Percentiles rank a stretch among this genome's conserved stretches.
Evolutionary conservation across 768 basidiomycete species (phyloP).

Genomic region (Agaricus bisporus): DNA sequence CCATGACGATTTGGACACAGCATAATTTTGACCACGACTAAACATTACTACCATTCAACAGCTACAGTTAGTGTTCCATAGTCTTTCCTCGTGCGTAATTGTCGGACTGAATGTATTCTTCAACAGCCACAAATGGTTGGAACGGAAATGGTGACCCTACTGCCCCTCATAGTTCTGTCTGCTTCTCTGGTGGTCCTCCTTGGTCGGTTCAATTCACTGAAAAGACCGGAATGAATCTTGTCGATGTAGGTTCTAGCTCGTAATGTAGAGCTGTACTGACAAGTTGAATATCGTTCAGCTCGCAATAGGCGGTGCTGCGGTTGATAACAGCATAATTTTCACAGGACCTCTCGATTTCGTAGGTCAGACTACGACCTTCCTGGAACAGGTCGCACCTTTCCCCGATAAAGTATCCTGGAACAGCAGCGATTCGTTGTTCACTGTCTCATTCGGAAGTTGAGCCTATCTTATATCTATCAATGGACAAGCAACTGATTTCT

Average conservation of each 20-base stretch:
- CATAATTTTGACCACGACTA: not conserved
- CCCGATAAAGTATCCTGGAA: conserved; percentile 16
- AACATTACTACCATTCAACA: not conserved
- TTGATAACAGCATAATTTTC: conserved; percentile 14
- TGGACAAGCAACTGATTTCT: no score
- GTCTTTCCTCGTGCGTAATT: not conserved
- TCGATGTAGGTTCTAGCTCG: conserved; percentile 10
- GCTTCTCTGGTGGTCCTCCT: conserved; percentile 18
- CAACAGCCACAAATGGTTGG: conserved; percentile 17
- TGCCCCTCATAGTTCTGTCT: conserved; percentile 9
- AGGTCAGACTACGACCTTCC: conserved; percentile 16
- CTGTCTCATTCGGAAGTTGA: conserved; percentile 18
- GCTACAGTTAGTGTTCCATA: not conserved
- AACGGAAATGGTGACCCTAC: conserved; percentile 16
- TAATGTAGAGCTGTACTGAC: not conserved
- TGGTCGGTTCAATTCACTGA: conserved; percentile 17
- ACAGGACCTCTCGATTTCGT: conserved; percentile 18
- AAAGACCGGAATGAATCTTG: conserved; percentile 13
- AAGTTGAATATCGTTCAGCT: conserved; percentile 8
- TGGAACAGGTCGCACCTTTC: conserved; percentile 14
- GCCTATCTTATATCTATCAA: not conserved
- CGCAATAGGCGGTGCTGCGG: conserved; percentile 17
- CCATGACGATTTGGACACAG: not conserved
- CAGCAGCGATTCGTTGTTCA: conserved; percentile 15
- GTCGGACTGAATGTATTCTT: not conserved